Evolutionary conservation across 2,329 filamentous ascomycete species (phyloP).

Genomic region (Aspergillus ruber): DNA sequence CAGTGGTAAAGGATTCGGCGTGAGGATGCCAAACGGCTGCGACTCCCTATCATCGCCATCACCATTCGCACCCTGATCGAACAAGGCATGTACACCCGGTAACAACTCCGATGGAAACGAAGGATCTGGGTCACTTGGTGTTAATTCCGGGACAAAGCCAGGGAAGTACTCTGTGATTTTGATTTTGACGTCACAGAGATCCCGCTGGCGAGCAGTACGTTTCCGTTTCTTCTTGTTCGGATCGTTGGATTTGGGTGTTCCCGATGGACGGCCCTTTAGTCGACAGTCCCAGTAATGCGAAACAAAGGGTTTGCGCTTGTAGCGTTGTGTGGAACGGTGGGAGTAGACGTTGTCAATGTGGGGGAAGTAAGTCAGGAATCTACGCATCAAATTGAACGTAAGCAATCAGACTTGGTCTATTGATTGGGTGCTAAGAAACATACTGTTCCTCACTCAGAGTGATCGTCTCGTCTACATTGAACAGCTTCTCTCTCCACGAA

Average conservation of each 20-base stretch:
- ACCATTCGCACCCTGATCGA: constrained; percentile 8
- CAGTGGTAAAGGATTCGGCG: constrained; percentile 35
- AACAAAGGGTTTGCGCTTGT: constrained; percentile 75
- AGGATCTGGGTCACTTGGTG: constrained; percentile 11
- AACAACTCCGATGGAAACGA: constrained; percentile 16
- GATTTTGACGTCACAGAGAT: constrained; percentile 82
- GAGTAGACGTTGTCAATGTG: constrained; percentile 82
- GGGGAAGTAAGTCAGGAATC: constrained; percentile 74
- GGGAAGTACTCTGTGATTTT: constrained; percentile 77
- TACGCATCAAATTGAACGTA: constrained; percentile 24
- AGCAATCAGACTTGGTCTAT: no score
- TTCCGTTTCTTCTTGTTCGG: constrained; percentile 78
- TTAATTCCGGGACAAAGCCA: constrained; percentile 21
- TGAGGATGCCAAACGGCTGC: constrained; percentile 39
- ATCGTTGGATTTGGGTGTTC: constrained; percentile 72
- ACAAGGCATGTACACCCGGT: constrained; percentile 18
- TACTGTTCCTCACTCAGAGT: constrained; percentile 69
- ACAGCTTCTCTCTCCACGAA: constrained; percentile 65
- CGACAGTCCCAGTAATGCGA: constrained; percentile 83
- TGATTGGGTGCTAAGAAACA: constrained; percentile 21
- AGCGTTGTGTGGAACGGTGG: constrained; percentile 71
- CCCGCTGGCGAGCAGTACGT: constrained; percentile 64
- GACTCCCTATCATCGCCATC: constrained; percentile 6
- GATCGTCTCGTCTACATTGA: constrained; percentile 68
- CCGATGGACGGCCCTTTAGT: constrained; percentile 70